Percentiles rank a stretch among this genome's conserved stretches.
phyloP scores from a whole-genome alignment of 2,329 filamentous ascomycete genomes.

The Paraphoma sp. region DNA sequence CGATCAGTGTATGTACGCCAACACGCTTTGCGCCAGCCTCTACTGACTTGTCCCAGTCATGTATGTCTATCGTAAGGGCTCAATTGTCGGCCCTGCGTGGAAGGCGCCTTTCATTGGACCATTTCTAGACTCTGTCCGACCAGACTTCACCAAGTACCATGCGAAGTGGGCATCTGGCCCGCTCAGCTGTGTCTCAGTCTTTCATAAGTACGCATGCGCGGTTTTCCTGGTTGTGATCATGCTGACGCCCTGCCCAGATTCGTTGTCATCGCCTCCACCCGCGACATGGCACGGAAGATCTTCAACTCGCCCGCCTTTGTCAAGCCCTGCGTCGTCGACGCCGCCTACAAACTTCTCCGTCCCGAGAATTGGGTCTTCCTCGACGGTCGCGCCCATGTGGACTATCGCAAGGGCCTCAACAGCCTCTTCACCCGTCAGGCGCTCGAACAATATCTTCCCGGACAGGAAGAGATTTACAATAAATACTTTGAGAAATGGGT shows the following conservation, averaged over 20 bases:
- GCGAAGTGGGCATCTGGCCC: slow-evolving; percentile 91
- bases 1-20: slow-evolving; percentile 77
- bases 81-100: slow-evolving; percentile 54
- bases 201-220: slow-evolving; percentile 79
- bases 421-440: slow-evolving; percentile 91
- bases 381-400: slow-evolving; percentile 91
- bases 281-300: slow-evolving; percentile 94
- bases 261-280: slow-evolving; percentile 93
- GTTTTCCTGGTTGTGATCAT: neutral
- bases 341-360: slow-evolving; percentile 90
- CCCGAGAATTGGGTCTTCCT: slow-evolving; percentile 96
- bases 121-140: slow-evolving; percentile 89
- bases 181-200: slow-evolving; percentile 96
- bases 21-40: slow-evolving; percentile 1
- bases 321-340: slow-evolving; percentile 96
- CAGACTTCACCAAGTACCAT: slow-evolving; percentile 89
- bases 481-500: slow-evolving; percentile 83
- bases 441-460: slow-evolving; percentile 85
- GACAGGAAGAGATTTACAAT: slow-evolving; percentile 91
- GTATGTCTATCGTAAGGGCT: slow-evolving; percentile 56
- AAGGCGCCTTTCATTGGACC: slow-evolving; percentile 74
- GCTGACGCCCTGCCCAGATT: slow-evolving; percentile 65
- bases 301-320: slow-evolving; percentile 93
- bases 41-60: slow-evolving; percentile 57
- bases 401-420: slow-evolving; percentile 97